Evolutionary conservation across 257 asterid species (phyloP), one percentile per base, ranked within the genome.

Genomic region (Solanum dulcamara): DNA sequence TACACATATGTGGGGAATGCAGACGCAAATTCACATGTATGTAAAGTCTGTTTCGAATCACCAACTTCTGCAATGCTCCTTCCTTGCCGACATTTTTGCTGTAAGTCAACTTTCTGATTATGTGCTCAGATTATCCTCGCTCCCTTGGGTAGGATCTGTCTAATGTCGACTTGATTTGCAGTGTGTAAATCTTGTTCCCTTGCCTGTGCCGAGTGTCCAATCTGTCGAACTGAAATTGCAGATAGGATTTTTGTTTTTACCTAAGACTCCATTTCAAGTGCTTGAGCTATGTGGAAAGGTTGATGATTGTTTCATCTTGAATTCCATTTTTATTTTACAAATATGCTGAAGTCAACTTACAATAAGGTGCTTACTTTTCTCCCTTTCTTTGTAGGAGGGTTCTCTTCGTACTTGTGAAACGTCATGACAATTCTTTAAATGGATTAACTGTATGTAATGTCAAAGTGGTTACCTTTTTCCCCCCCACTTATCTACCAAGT

Each of bases 1-100:
- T 97, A 89, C 44, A 89, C 83, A 84, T 90, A 89, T 90, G 57
- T 66, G 87, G 93, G 96, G 86, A 94, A 93, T 87, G 98, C 92
- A 85, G 97, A 95, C 89, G 88, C 90, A 83, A 93, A 92, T 89
- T 94, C 97, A 80, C 98, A 94, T 81, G 93, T 88, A 44, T 96
- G 99, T 89, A 95, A 95, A 95, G 95, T 96, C 67, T 96, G 99
- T 88, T 96, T 96, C 64, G 99, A 96, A 90, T 95, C 97, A 18
- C 87, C 97, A 60, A 88, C 98, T 62, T 93, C 98, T 85, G 92
- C 98, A 2, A 96, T 96, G 99, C 98, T 96, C 87, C 97, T 96
- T 40, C 98, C 99, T 13, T 96, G 99, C 90, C 97, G 99, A 85
- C 99, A 96, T 92, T 96, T 95, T 92, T 94, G 98, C 86, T 87